Evolutionary conservation across 495 filamentous ascomycete species (phyloP), one percentile per base, ranked within the genome.

Genomic region (Choiromyces venosus): DNA sequence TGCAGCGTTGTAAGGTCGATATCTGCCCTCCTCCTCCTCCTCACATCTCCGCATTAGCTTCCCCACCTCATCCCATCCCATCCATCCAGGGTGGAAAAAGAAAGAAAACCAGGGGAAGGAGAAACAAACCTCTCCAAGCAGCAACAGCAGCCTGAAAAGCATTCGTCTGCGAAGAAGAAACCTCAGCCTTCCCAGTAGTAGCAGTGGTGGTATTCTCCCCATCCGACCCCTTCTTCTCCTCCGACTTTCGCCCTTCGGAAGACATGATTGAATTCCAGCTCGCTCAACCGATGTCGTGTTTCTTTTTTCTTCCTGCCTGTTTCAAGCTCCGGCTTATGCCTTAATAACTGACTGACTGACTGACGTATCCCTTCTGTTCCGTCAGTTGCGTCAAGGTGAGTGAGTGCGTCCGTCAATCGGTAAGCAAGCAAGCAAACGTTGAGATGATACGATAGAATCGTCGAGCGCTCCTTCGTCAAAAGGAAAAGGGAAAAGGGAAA

Each of bases 131-230:
- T 88, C 94, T 91, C 95, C 95, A 99, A 81, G 94, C 91, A 67
- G 93, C 91, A 76, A 99, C 94, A 77, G 95, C 95, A 74, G 88
- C 90, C 83, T 97, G 94, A 83, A 98, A 98, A 38, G 80, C 80
- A 72, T 76, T 81, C 33, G 74, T 77, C 37, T 80, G 79, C 21
- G 75, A 67, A 36, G 75, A 67, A 36, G 75, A 76, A 33, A 46
- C 38, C 66, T 76, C 72, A 36, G 29, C 10, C 29, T 70, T 77
- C 39, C 76, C 74, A 16, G 56, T 37, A 36, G 72, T 73, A 35
- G 69, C 40, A 46, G 70, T n/a, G n/a, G n/a, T n/a, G n/a, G n/a
- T 67, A 52, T 56, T 77, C 42, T 39, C 74, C 37, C 35, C 42
- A 77, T 67, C 42, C n/a, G n/a, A n/a, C 0, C 74, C 75, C 36